Evolutionary conservation across 2,329 filamentous ascomycete species (phyloP).

Genomic region (Sodiomyces alkalinus): DNA sequence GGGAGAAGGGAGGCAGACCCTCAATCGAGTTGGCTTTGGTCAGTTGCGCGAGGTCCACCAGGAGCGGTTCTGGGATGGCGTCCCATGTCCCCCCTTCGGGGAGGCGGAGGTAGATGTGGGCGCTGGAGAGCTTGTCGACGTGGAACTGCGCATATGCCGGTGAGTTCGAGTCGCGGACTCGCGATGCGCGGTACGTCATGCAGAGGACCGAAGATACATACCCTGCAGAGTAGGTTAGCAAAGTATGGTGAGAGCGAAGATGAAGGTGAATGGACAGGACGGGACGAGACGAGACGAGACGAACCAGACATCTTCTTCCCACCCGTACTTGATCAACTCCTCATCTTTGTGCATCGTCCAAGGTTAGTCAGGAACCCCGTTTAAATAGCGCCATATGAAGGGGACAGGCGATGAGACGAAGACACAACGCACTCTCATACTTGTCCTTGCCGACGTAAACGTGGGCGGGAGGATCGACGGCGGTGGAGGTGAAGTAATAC

Average conservation of each 20-base stretch:
- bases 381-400: too few species aligned
- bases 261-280: too few species aligned
- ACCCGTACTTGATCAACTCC: slow-evolving; percentile 85
- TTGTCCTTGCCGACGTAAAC: slow-evolving; percentile 99
- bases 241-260: not conserved
- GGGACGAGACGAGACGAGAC: slow-evolving; percentile 9
- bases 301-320: slow-evolving; percentile 92
- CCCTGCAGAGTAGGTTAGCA: slow-evolving; percentile 12
- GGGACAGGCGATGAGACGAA: slow-evolving; percentile 4
- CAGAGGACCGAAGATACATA: slow-evolving; percentile 14
- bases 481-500: slow-evolving; percentile 84
- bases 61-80: slow-evolving; percentile 53
- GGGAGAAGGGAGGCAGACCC: slow-evolving; percentile 31
- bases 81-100: slow-evolving; percentile 73
- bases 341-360: slow-evolving; percentile 49
- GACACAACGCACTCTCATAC: slow-evolving; percentile 64
- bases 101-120: slow-evolving; percentile 88
- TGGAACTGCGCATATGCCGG: slow-evolving; percentile 53
- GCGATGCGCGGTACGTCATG: too few species aligned
- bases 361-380: not conserved
- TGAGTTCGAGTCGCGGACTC: too few species aligned
- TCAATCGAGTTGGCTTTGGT: slow-evolving; percentile 99
- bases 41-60: slow-evolving; percentile 86
- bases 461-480: slow-evolving; percentile 66
- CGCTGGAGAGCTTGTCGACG: slow-evolving; percentile 91